These are phyloP conservation scores for Aspergillus sclerotioniger DNA, from an alignment of 495 filamentous ascomycete species.

Conservation along the genomic window DNA sequence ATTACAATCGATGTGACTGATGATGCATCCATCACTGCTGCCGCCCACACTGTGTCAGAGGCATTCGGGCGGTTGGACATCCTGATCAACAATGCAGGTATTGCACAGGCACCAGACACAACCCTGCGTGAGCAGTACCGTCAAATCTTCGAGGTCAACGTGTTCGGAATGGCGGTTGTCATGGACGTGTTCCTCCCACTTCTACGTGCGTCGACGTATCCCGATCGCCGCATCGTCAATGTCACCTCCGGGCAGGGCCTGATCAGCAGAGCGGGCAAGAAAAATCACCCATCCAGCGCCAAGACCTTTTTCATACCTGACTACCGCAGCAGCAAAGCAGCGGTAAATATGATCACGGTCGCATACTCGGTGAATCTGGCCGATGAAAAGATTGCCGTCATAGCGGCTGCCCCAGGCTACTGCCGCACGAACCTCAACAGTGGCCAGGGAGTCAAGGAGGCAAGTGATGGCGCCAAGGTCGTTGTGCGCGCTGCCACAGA, in stretches of 20 bases:
- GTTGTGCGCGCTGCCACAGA: constrained; percentile 7
- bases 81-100: constrained; percentile 42
- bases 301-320: constrained; percentile 8
- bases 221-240: constrained; percentile 40
- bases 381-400: constrained; percentile 17
- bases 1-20: constrained; percentile 41
- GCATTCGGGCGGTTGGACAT: constrained; percentile 31
- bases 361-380: constrained; percentile 12
- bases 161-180: constrained; percentile 33
- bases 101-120: constrained; percentile 30
- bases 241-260: constrained; percentile 34
- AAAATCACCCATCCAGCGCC: constrained; percentile 13
- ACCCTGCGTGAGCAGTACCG: constrained; percentile 28
- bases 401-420: constrained; percentile 22
- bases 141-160: constrained; percentile 41
- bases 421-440: background rate
- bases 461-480: background rate
- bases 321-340: constrained; percentile 35
- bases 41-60: constrained; percentile 30
- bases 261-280: constrained; percentile 23
- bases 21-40: constrained; percentile 36
- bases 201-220: constrained; percentile 32
- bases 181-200: constrained; percentile 48
- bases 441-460: constrained; percentile 1
- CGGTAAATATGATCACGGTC: constrained; percentile 40